Base-by-base conservation (phyloP, 2,329 filamentous ascomycete genomes). In the Fusarium sublunatum region DNA sequence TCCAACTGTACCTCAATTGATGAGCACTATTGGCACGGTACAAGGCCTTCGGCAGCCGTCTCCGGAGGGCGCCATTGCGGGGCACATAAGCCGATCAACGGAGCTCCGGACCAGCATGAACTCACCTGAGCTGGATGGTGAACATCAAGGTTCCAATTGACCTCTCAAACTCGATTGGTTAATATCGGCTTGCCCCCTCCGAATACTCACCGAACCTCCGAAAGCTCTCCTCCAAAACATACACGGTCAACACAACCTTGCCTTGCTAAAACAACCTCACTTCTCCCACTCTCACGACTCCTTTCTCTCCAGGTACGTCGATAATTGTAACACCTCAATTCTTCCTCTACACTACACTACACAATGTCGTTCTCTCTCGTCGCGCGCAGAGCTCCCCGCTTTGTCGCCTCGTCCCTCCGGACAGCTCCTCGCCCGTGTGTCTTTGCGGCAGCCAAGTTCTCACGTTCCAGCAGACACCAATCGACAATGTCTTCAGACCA, bases 401-500 rank as follows among this genome's bases (percentile, higher is more conserved):
- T 65, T 49, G 38, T 62, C 43, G 47, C 51, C 42, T 60, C 65
- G 29, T 57, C 57, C 54, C 53, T 67, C 47, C 64, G 58, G 53
- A 39, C 53, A 47, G 50, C 53, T 53, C 51, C 65, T 62, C 55
- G 42, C 39, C 49, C 46, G 41, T 45, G 58, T 39, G 32, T 61
- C 26, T 36, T 47, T 52, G 29, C 52, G 52, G 48, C 52, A 63
- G 57, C 64, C 41, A 67, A 58, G 56, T 75, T 76, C 70, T 77
- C 75, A 71, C 68, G 63, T 56, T 61, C 70, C 60, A 51, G 58
- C 67, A 68, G 75, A 68, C 53, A 73, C 57, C 69, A 73, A 68
- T 74, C 77, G 73, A 79, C 72, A 59, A 82, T 81, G 76, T 77
- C 81, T 76, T 77, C 81, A 53, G 78, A 82, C 72, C 80, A 79